A percentile compares a stretch with the other conserved stretches of the same genome.
Conservation (phyloP, 306 rosid genomes). For the Datisca glomerata region DNA sequence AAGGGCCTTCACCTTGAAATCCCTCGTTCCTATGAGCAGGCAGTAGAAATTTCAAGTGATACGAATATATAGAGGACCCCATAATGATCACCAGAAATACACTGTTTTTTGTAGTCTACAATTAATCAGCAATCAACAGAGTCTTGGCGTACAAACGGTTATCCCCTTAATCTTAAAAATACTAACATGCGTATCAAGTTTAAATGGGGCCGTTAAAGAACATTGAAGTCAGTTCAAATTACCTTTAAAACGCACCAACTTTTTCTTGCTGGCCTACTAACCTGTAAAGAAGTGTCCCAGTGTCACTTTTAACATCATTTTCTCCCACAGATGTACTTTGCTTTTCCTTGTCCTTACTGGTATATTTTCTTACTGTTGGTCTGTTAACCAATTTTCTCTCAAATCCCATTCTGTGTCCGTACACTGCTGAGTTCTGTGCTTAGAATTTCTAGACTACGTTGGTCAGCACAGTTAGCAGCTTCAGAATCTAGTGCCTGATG, state of each 20-base stretch:
- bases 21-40: slow-evolving; percentile 77
- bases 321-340: slow-evolving; percentile 33
- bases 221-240: slow-evolving; percentile 13
- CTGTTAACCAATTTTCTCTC: slow-evolving; percentile 33
- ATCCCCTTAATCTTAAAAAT: too few species aligned
- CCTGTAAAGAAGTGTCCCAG: slow-evolving; percentile 31
- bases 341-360: slow-evolving; percentile 38
- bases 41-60: too few species aligned
- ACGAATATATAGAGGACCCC: too few species aligned
- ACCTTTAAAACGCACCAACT: slow-evolving; percentile 71
- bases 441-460: slow-evolving; percentile 38
- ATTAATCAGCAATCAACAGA: too few species aligned
- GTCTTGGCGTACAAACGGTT: too few species aligned
- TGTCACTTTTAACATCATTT: slow-evolving; percentile 32
- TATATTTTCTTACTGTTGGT: slow-evolving; percentile 22
- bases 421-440: slow-evolving; percentile 30
- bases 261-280: slow-evolving; percentile 64
- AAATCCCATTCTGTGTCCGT: slow-evolving; percentile 34
- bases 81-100: too few species aligned
- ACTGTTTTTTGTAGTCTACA: too few species aligned
- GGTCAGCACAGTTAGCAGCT: slow-evolving; percentile 28
- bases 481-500: slow-evolving; percentile 32
- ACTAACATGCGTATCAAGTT: too few species aligned
- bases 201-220: too few species aligned
- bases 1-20: slow-evolving; percentile 73